Evolutionary conservation across 192 early-diverging fungal genomes (phyloP).

Genomic region (Backusella tarrabulga): DNA sequence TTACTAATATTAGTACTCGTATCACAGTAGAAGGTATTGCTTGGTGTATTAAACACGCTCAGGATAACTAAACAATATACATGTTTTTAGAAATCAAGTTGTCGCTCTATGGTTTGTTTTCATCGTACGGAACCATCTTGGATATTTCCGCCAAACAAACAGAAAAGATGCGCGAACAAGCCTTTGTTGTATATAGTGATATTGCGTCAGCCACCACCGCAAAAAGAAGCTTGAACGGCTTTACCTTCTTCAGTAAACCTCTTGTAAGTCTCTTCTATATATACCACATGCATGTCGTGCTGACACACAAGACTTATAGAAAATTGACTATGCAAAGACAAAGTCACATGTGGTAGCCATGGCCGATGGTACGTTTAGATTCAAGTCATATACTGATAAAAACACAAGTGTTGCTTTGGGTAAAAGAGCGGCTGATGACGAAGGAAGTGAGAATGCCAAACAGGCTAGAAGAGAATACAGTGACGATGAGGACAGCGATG

Average conservation of each 20-base stretch:
- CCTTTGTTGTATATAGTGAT: conserved; percentile 87
- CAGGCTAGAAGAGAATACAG: conserved; percentile 15
- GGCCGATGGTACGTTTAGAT: conserved; percentile 58
- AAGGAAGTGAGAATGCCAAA: conserved; percentile 11
- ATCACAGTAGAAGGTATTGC: conserved; percentile 67
- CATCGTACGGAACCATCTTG: conserved; percentile 81
- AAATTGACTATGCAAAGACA: conserved; percentile 71
- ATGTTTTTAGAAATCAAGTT: conserved; percentile 57
- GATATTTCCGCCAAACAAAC: conserved; percentile 87
- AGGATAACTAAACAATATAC: not conserved
- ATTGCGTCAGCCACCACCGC: conserved; percentile 85
- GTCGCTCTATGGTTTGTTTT: conserved; percentile 82
- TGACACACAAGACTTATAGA: conserved; percentile 37
- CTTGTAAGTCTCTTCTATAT: conserved; percentile 56
- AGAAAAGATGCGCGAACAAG: conserved; percentile 87
- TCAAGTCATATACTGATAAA: conserved; percentile 16
- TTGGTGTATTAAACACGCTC: not conserved
- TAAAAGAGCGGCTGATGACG: conserved; percentile 21
- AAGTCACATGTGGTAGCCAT: conserved; percentile 75
- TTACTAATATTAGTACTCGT: conserved; percentile 70
- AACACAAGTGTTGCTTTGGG: conserved; percentile 11
- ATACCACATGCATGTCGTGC: no score
- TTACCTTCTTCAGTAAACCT: conserved; percentile 77
- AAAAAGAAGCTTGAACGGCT: conserved; percentile 84
- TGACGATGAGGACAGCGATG: conserved; percentile 22